Conservation (phyloP, 2,329 filamentous ascomycete species). For the Cryoendolithus antarcticus region DNA sequence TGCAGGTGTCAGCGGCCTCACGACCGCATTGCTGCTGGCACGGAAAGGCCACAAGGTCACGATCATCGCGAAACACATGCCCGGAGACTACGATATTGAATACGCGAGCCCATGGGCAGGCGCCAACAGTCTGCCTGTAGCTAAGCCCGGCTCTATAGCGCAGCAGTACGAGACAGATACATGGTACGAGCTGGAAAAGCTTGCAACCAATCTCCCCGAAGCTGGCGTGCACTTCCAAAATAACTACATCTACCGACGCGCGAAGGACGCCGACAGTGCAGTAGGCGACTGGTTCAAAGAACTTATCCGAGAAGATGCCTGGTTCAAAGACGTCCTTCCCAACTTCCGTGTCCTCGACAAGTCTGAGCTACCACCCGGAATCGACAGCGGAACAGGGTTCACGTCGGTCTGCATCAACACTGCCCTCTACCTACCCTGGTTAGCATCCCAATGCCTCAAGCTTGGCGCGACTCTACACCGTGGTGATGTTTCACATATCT, state of each 20-base stretch:
- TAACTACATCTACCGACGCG: conserved; percentile 44
- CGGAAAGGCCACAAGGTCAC: conserved; percentile 48
- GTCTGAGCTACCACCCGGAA: conserved; percentile 43
- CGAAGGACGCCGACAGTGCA: conserved; percentile 46
- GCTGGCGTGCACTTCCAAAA: conserved; percentile 69
- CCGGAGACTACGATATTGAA: conserved; percentile 82
- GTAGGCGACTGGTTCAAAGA: conserved; percentile 52
- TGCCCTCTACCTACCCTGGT: conserved; percentile 74
- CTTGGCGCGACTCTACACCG: conserved; percentile 49
- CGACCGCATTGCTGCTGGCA: conserved; percentile 51
- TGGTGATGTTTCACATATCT: conserved; percentile 48
- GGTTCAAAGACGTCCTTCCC: conserved; percentile 60
- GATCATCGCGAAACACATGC: conserved; percentile 77
- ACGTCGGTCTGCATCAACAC: conserved; percentile 87
- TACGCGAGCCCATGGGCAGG: conserved; percentile 86
- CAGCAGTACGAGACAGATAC: conserved; percentile 31
- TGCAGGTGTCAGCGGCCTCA: conserved; percentile 54
- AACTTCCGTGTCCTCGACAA: conserved; percentile 34
- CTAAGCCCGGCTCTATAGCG: conserved; percentile 22
- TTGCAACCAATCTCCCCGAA: conserved; percentile 53
- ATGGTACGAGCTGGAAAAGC: conserved; percentile 31
- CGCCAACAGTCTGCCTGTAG: conserved; percentile 56
- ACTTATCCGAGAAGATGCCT: conserved; percentile 52
- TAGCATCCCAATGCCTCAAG: conserved; percentile 65
- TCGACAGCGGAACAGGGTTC: conserved; percentile 63